Base-by-base conservation (phyloP, 768 basidiomycete genomes). In the Leccinum longicurvipes region DNA sequence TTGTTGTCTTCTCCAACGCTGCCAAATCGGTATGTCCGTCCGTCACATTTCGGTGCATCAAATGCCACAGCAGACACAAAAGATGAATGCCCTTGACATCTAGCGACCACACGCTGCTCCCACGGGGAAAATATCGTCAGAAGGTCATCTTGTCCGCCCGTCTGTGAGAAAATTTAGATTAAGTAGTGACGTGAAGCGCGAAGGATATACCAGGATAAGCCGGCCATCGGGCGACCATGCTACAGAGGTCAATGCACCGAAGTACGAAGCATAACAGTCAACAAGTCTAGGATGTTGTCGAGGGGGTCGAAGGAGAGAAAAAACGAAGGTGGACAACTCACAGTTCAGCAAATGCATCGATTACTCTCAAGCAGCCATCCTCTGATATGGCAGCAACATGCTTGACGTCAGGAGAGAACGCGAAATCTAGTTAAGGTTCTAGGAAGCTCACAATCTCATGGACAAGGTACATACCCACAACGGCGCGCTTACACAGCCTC, bases 1-100 rank as follows among this genome's bases (percentile, higher is more conserved):
- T 95, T 95, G 68, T 95, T 97, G 64, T 99, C 97, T 70, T 98
- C 96, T 17, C 94, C 97, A 3, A 98, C 93, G 65, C 92, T 95
- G 2, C 89, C 93, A 65, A 99, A 98, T 8, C 96, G 82, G 66
- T 98, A 96, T 41, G 93, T 92, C 31, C 94, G 80, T 27, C 89
- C 88, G 61, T 95, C 92, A 61, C 91, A 91, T 19, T 89, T 82
- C 28, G 85, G 76, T n/a, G 88, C 86, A 68, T 99, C 97, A 68
- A 98, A 98, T 2, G 89, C 87, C 17, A 98, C 81, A 11, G 84
- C 79, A 0, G 92, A 88, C 7, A 99, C 91, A 67, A 97, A 98
- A 2, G 93, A 95, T 0, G 92, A 91, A 67, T 99, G 97, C 0
- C 97, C 97, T 71, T 97, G 94, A 74, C 97, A 98, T 53, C 95